Base-by-base conservation (phyloP, 2,329 filamentous ascomycete genomes). In the Colletotrichum nymphaeae region DNA sequence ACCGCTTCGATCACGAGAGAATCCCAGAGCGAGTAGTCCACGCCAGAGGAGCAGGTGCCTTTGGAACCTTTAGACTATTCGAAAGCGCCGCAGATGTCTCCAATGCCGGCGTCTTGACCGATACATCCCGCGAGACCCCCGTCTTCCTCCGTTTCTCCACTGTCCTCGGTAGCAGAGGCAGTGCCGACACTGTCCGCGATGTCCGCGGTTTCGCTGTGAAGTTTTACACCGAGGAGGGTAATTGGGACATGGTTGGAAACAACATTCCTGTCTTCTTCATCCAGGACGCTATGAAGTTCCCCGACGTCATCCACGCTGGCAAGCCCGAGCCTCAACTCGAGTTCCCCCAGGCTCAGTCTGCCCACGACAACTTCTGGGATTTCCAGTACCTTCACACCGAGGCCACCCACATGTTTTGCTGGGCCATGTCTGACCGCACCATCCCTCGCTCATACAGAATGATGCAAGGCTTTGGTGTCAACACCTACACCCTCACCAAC, bases 391-490 rank as follows among this genome's bases (percentile, higher is more conserved):
- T 92, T 74, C 91, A 95, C 77, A 85, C 90, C 0, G 93, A 96
- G 80, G 89, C 92, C 0, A 94, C 93, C 0, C 93, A 95, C 80
- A 95, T 94, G 92, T 93, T 90, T 76, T 90, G 94, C 86, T 95
- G 93, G 93, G 85, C 91, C 35, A 94, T 95, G 91, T 93, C 90
- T 9, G 94, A 95, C 79, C 88, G 93, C 32, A 87, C 87, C 0
- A 94, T 94, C 69, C 93, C 93, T 1, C 89, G 93, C 2, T 94
- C 92, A 0, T 95, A 88, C 82, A 91, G 94, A 28, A 95, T 95
- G 93, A 95, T 96, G 92, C 93, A 96, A 76, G 94, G 94, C 0
- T 96, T 95, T 70, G 93, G 94, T 67, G 94, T 96, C 76, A 95
- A 96, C 82, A 95, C 94, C 0, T 96, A 87, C 77, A 93, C 89